phyloP scores from a whole-genome alignment of 2,329 filamentous ascomycete genomes.

The Cladosporium cucumerinum region DNA sequence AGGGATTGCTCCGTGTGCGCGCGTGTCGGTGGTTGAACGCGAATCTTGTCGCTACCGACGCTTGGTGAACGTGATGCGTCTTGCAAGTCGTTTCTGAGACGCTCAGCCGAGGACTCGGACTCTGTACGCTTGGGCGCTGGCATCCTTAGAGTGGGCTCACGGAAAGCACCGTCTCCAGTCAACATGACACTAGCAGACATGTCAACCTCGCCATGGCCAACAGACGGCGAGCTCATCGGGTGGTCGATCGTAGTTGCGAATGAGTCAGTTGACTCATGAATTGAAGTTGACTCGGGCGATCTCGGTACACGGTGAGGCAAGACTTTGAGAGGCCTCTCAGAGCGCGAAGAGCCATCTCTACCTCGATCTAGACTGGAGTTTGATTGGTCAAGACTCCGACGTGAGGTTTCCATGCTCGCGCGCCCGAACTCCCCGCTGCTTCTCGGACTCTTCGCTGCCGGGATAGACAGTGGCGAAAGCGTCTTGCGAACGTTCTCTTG shows the following conservation, averaged over 20 bases:
- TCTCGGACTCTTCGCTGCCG: slow-evolving; percentile 37
- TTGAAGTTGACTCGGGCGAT: slow-evolving; percentile 49
- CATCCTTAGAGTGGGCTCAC: slow-evolving; percentile 63
- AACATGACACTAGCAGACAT: slow-evolving; percentile 88
- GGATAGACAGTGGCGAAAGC: slow-evolving; percentile 40
- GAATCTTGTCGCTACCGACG: slow-evolving; percentile 27
- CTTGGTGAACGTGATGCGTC: slow-evolving; percentile 36
- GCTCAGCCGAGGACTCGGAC: slow-evolving; percentile 26
- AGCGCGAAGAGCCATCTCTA: slow-evolving; percentile 49
- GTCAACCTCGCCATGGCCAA: slow-evolving; percentile 20
- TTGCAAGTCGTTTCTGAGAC: slow-evolving; percentile 33
- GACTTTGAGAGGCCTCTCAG: slow-evolving; percentile 20
- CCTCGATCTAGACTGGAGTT: slow-evolving; percentile 38
- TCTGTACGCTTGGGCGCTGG: slow-evolving; percentile 23
- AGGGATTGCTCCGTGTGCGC: slow-evolving; percentile 25
- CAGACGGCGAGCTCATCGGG: slow-evolving; percentile 22
- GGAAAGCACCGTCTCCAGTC: slow-evolving; percentile 81
- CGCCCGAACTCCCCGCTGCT: slow-evolving; percentile 43
- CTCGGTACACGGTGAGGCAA: slow-evolving; percentile 50
- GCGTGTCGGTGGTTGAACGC: slow-evolving; percentile 30
- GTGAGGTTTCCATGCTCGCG: slow-evolving; percentile 37
- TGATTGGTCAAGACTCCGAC: slow-evolving; percentile 34
- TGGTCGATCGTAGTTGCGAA: slow-evolving; percentile 47
- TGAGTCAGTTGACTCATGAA: slow-evolving; percentile 68
- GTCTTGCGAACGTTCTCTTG: slow-evolving; percentile 43